Conservation (phyloP, 768 basidiomycete genomes). For the Tricholoma bakamatsutake region DNA sequence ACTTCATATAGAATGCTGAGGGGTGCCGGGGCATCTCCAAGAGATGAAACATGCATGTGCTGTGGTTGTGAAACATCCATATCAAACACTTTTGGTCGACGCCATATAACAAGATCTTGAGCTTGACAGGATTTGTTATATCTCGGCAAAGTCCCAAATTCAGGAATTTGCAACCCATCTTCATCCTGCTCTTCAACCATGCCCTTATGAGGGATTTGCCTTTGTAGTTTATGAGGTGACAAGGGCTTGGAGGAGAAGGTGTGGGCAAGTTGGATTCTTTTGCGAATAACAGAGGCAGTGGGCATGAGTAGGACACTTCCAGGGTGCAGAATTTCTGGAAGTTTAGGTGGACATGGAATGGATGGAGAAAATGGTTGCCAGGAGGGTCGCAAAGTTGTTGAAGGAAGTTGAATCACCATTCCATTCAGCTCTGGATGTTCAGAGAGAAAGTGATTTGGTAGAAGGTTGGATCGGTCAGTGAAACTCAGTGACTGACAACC, state of each 20-base stretch:
- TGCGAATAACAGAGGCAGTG: neutral
- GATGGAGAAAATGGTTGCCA: conserved; percentile 16
- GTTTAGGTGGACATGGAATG: conserved; percentile 1
- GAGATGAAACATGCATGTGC: conserved; percentile 6
- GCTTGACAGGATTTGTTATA: neutral
- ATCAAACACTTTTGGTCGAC: conserved; percentile 8
- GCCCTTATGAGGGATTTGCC: conserved; percentile 8
- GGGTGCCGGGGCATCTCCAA: conserved; percentile 8
- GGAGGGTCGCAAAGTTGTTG: conserved; percentile 9
- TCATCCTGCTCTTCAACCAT: conserved; percentile 1
- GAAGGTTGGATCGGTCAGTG: conserved; percentile 1
- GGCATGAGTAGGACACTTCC: conserved; percentile 11
- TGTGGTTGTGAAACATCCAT: conserved; percentile 17
- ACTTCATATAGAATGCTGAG: conserved; percentile 17
- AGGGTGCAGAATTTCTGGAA: conserved; percentile 6
- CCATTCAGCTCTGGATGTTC: conserved; percentile 12
- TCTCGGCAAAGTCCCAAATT: conserved; percentile 12
- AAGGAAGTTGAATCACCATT: conserved; percentile 7
- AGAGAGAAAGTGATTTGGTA: conserved; percentile 12
- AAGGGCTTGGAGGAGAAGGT: conserved; percentile 2
- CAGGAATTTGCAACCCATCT: conserved; percentile 7
- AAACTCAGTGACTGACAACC: conserved; percentile 8
- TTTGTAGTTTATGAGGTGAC: conserved; percentile 10
- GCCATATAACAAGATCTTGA: conserved; percentile 12
- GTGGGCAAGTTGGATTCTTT: neutral